Evolutionary conservation across 2,329 filamentous ascomycete genomes (phyloP), one percentile per base, ranked within the genome.

Genomic region (Penicillium sp.): DNA sequence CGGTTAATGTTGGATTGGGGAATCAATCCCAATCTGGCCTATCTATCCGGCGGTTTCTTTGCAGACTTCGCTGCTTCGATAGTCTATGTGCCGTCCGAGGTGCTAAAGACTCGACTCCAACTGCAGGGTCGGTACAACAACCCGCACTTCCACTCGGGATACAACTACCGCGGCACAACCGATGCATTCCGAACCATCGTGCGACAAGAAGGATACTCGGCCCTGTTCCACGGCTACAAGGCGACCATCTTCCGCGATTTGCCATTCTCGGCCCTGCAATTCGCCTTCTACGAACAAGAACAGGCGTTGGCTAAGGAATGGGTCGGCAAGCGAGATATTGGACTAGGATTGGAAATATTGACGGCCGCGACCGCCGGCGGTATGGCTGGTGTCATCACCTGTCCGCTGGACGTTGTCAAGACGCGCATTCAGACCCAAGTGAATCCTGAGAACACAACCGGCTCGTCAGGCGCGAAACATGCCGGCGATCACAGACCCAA

Each of bases 271-370:
- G 93, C 93, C 0, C 75, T 98, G 9, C 93, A 98, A 66, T 97
- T 98, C 71, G 92, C 95, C 63, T 96, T 98, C 68, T 98, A 95
- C 76, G 93, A 98, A 71, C 89, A 97, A 70, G 91, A 91, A 66
- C 88, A 91, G 63, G 82, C 79, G 40, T 81, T 89, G 78, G 91
- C 93, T 0, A 87, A 87, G 64, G 71, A 82, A 46, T 95, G 87
- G 78, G 84, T 87, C 65, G 82, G 86, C 29, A 87, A 84, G 54
- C 81, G 86, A 49, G 89, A 96, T 50, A 95, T 98, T 46, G 93
- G 93, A 0, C 72, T 95, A 29, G 79, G 84, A 0, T 70, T 97
- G 32, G 93, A 98, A 68, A 86, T 97, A 23, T 70, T 95, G 12
- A 98, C 93, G 0, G 93, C 91, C 13, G 90, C 88, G 3, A 86